Evolutionary conservation across 768 basidiomycete species (phyloP), one percentile per base, ranked within the genome.

Genomic region (Harrya chromipes): DNA sequence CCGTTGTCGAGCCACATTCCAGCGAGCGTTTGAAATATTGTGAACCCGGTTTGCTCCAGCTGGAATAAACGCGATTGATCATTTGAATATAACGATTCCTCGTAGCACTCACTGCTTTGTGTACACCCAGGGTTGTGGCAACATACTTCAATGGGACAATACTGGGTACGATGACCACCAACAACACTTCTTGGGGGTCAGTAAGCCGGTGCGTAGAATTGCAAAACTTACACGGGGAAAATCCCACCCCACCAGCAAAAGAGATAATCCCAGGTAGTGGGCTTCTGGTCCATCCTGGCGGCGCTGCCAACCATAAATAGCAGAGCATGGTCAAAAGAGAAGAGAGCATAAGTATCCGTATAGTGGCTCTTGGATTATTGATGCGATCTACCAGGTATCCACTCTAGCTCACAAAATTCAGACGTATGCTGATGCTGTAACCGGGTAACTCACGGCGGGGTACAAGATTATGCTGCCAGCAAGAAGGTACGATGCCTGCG

Each of bases 11-110:
- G 74, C 20, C 78, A 67, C 26, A 88, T 70, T 39, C 88, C 87
- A n/a, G 85, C 77, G 11, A 89, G 59, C 0, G 85, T 88, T 56
- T 89, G 84, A 49, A 83, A 80, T 46, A 88, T 77, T 0, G 84
- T 85, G 4, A 84, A 79, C 2, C 87, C 87, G 2, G 83, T 81
- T 64, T 87, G 82, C 61, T 90, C 88, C 50, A 90, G 71, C 87
- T 89, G 49, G 4, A 38, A 47, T 33, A 11, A 40, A 8, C 40
- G 10, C 0, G 31, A 23, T 19, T 52, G 19, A 53, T 7, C 21
- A 40, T 33, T 23, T 34, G 10, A 11, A 26, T 38, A 4, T 20
- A 6, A 29, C 16, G 8, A 38, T 21, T 6, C 26, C 44, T 20
- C 23, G 33, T 47, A 37, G 16, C 11, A 68, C 83, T 53, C 69